These are phyloP conservation scores for Mycena sanguinolenta DNA, from an alignment of 768 basidiomycete species.

Conservation along the genomic window DNA sequence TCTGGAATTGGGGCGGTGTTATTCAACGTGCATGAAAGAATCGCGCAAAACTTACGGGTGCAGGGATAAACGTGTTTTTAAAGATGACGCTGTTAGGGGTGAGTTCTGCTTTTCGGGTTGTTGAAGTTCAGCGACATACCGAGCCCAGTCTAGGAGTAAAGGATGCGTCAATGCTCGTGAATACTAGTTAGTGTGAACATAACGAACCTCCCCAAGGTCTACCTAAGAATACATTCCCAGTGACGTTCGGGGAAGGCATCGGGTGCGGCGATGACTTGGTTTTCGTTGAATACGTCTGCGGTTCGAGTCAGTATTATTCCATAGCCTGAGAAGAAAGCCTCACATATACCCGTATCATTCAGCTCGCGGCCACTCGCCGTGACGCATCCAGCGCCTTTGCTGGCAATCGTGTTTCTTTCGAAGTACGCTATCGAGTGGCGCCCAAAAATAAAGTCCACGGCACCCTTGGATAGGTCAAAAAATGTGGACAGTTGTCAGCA, in stretches of 20 bases:
- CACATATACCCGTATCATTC: slow-evolving; percentile 45
- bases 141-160: slow-evolving; percentile 27
- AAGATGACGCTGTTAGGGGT: slow-evolving; percentile 40
- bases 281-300: slow-evolving; percentile 42
- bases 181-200: background rate
- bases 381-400: slow-evolving; percentile 40
- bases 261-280: slow-evolving; percentile 37
- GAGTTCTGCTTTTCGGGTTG: background rate
- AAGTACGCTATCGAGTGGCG: slow-evolving; percentile 44
- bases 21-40: background rate
- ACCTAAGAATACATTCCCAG: slow-evolving; percentile 42
- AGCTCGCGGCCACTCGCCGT: slow-evolving; percentile 45
- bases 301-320: background rate
- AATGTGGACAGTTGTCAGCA: background rate
- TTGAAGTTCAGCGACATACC: slow-evolving; percentile 5
- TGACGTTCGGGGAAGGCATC: slow-evolving; percentile 39
- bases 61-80: slow-evolving; percentile 40
- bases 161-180: background rate
- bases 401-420: slow-evolving; percentile 44
- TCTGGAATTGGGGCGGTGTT: background rate
- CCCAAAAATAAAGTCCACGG: slow-evolving; percentile 47
- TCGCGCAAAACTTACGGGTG: slow-evolving; percentile 22
- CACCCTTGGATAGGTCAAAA: slow-evolving; percentile 25
- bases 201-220: slow-evolving; percentile 46
- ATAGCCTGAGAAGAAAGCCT: slow-evolving; percentile 1